These are phyloP conservation scores for Hyaloscypha bicolor DNA, from an alignment of 495 filamentous ascomycete genomes.

Conservation along the genomic window DNA sequence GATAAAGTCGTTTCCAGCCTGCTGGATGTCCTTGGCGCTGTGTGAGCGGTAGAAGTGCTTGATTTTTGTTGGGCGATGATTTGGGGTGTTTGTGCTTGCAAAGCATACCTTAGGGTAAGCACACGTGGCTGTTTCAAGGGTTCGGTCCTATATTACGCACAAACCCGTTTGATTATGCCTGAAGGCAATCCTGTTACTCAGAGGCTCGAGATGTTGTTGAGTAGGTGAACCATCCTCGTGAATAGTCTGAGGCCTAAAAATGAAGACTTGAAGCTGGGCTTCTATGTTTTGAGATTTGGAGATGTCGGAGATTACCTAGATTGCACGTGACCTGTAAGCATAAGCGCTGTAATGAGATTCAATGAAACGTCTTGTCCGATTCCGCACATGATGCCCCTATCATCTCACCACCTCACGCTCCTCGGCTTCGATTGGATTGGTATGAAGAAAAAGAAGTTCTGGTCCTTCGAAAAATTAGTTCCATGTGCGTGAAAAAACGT, in stretches of 20 bases:
- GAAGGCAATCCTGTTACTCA: neutral
- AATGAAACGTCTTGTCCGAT: no score
- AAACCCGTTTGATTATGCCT: neutral
- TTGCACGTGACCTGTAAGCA: neutral
- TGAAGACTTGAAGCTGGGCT: slow-evolving; percentile 6
- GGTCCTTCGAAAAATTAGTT: no score
- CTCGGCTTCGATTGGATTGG: no score
- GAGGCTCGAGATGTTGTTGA: slow-evolving; percentile 4
- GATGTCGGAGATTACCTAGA: neutral
- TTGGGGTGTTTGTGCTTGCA: neutral
- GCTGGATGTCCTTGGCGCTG: neutral
- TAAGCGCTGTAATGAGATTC: no score
- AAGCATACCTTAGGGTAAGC: slow-evolving; percentile 1
- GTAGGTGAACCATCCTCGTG: neutral
- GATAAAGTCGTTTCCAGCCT: neutral
- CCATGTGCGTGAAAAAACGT: no score
- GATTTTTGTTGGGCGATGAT: slow-evolving; percentile 4
- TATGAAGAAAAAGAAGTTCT: no score
- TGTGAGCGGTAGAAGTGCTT: slow-evolving; percentile 9
- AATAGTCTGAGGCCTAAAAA: slow-evolving; percentile 1
- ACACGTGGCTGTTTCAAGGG: slow-evolving; percentile 14
- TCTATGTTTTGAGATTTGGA: neutral
- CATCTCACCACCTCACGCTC: no score
- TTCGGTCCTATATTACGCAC: neutral
- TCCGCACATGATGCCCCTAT: no score